A percentile compares a stretch with the other conserved stretches of the same genome.
These are phyloP conservation scores for Lathyrus oleraceus DNA, from an alignment of 306 rosid species.

Conservation along the genomic window DNA sequence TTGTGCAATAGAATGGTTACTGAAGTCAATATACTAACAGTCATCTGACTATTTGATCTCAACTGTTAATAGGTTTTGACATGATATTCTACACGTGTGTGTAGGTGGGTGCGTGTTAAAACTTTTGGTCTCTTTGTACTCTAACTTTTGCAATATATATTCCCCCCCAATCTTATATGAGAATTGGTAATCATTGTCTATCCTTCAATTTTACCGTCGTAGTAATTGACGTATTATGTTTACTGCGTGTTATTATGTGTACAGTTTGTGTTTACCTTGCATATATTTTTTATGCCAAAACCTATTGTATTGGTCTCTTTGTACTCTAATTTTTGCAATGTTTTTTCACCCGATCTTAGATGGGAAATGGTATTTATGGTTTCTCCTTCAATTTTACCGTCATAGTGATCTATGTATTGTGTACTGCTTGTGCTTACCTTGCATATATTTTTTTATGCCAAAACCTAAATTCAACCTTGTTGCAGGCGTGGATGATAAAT, in stretches of 20 bases:
- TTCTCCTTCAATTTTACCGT: background rate
- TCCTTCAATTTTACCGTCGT: background rate
- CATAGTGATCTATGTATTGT: background rate
- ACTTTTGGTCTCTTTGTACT: background rate
- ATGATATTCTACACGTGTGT: background rate
- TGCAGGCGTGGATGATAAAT: conserved; percentile 81
- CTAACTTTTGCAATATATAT: background rate
- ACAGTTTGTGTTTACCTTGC: no score
- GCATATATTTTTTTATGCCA: background rate
- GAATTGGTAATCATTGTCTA: background rate
- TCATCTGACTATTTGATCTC: background rate
- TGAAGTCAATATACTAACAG: background rate
- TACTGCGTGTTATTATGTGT: no score
- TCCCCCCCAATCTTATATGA: background rate
- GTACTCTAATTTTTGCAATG: background rate
- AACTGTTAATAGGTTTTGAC: background rate
- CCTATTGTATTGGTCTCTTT: background rate
- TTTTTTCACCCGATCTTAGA: background rate
- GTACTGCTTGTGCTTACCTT: background rate
- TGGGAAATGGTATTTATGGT: conserved; percentile 1
- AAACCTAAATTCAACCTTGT: conserved; percentile 31
- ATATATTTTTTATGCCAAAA: no score
- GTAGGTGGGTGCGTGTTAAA: background rate
- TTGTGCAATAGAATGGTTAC: background rate
- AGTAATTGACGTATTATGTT: background rate